phyloP scores from a whole-genome alignment of 2,329 filamentous ascomycete genomes.

The Tolypocladium ovalisporum region DNA sequence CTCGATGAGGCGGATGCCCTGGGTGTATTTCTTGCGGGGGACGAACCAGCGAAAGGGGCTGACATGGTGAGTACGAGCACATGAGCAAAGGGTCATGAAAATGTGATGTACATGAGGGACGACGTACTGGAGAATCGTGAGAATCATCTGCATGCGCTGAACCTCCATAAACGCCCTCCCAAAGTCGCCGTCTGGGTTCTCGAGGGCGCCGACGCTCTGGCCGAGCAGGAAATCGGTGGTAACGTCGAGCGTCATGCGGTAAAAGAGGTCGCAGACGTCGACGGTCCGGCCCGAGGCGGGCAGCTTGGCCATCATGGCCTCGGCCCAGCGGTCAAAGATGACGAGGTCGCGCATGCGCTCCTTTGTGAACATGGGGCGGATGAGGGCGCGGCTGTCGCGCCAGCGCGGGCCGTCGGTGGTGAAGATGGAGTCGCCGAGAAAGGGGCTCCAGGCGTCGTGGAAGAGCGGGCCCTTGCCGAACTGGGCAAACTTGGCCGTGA shows the following conservation, averaged over 20 bases:
- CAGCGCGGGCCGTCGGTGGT: slow-evolving; percentile 69
- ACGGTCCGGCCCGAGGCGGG: slow-evolving; percentile 40
- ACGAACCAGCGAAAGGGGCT: slow-evolving; percentile 53
- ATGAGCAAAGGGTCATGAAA: too few relatives aligned
- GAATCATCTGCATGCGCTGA: slow-evolving; percentile 52
- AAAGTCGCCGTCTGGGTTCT: slow-evolving; percentile 53
- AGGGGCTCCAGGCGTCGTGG: slow-evolving; percentile 63
- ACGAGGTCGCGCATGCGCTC: slow-evolving; percentile 74
- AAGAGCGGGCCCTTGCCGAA: slow-evolving; percentile 75
- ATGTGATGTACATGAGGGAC: too few relatives aligned
- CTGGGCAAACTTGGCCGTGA: slow-evolving; percentile 77
- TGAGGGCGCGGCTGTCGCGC: slow-evolving; percentile 67
- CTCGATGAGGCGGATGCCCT: slow-evolving; percentile 58
- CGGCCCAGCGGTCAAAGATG: slow-evolving; percentile 49
- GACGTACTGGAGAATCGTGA: slow-evolving; percentile 9
- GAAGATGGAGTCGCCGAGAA: slow-evolving; percentile 66
- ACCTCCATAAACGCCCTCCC: slow-evolving; percentile 75
- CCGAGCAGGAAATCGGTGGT: slow-evolving; percentile 82
- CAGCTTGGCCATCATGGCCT: slow-evolving; percentile 6
- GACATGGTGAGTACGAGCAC: slow-evolving; percentile 34
- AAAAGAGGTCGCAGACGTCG: slow-evolving; percentile 69
- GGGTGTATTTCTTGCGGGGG: slow-evolving; percentile 53
- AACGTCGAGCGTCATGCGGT: slow-evolving; percentile 72
- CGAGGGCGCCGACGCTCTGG: slow-evolving; percentile 5
- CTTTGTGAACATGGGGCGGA: slow-evolving; percentile 78